Percentiles rank a stretch among this genome's conserved stretches.
phyloP scores from a whole-genome alignment of 2,329 filamentous ascomycete genomes.

The Helicocarpus griseus region DNA sequence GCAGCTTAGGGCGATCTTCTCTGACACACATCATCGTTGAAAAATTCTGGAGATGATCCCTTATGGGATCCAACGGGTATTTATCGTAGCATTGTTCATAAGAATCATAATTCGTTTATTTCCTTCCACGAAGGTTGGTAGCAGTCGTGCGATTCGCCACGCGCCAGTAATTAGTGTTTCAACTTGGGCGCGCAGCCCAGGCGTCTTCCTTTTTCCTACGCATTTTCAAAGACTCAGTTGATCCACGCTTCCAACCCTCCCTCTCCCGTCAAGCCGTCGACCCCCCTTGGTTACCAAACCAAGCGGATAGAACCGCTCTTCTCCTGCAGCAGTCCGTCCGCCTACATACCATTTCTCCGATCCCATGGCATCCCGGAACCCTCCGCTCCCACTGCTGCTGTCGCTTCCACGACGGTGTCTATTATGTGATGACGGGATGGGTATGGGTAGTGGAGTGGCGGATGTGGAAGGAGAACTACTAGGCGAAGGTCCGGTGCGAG shows the following conservation, averaged over 20 bases:
- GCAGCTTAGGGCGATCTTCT: too few species aligned
- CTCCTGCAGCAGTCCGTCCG: conserved; percentile 36
- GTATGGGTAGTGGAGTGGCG: conserved; percentile 27
- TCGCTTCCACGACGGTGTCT: conserved; percentile 39
- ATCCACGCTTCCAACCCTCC: conserved; percentile 38
- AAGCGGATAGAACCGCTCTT: conserved; percentile 40
- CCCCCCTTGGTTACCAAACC: conserved; percentile 39
- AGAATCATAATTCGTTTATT: too few species aligned
- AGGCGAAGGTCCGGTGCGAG: conserved; percentile 17
- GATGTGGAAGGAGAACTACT: conserved; percentile 20
- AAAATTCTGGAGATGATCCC: too few species aligned
- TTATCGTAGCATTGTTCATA: too few species aligned
- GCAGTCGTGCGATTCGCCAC: too few species aligned
- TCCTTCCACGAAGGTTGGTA: too few species aligned
- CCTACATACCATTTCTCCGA: conserved; percentile 45
- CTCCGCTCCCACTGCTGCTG: conserved; percentile 37
- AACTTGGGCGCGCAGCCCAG: too few species aligned
- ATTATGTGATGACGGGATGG: conserved; percentile 24
- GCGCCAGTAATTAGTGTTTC: too few species aligned
- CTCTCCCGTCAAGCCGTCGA: conserved; percentile 31
- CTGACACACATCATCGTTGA: too few species aligned
- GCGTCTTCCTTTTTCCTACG: too few species aligned
- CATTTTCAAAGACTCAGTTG: conserved; percentile 39
- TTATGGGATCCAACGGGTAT: too few species aligned
- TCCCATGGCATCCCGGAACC: conserved; percentile 38